These are phyloP conservation scores for Knufia petricola DNA, from an alignment of 2,329 filamentous ascomycete species.

Conservation along the genomic window DNA sequence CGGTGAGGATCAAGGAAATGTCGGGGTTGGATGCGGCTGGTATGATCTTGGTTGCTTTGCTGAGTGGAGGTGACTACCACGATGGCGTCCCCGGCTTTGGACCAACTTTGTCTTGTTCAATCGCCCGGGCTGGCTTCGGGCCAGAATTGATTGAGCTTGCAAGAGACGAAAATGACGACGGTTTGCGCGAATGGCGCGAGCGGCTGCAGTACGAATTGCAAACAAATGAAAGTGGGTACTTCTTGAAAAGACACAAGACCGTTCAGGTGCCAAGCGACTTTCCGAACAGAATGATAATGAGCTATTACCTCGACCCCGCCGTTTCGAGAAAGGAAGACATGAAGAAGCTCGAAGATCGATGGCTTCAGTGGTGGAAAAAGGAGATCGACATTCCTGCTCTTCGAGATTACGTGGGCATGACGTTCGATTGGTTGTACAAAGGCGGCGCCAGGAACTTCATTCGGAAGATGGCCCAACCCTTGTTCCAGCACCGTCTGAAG, in stretches of 20 bases:
- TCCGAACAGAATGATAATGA: constrained; percentile 65
- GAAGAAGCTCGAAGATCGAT: constrained; percentile 43
- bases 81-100: constrained; percentile 83
- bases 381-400: constrained; percentile 57
- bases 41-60: constrained; percentile 86
- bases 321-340: constrained; percentile 58
- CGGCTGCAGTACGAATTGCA: constrained; percentile 63
- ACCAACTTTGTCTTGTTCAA: constrained; percentile 79
- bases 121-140: constrained; percentile 80
- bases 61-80: constrained; percentile 92
- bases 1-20: constrained; percentile 44
- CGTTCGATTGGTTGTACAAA: constrained; percentile 76
- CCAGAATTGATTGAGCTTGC: constrained; percentile 31
- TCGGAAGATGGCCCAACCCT: constrained; percentile 63
- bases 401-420: constrained; percentile 63
- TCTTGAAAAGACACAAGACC: constrained; percentile 64
- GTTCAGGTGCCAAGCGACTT: constrained; percentile 71
- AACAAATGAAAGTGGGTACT: constrained; percentile 75
- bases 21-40: constrained; percentile 68
- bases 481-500: constrained; percentile 55
- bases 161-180: constrained; percentile 22
- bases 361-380: constrained; percentile 39
- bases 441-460: constrained; percentile 78
- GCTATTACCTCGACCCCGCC: constrained; percentile 80
- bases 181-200: constrained; percentile 54